A percentile compares a stretch with the other conserved stretches of the same genome.
Conservation (phyloP, 1,284 basidiomycete genomes). For the Cryptococcus deneoformans region DNA sequence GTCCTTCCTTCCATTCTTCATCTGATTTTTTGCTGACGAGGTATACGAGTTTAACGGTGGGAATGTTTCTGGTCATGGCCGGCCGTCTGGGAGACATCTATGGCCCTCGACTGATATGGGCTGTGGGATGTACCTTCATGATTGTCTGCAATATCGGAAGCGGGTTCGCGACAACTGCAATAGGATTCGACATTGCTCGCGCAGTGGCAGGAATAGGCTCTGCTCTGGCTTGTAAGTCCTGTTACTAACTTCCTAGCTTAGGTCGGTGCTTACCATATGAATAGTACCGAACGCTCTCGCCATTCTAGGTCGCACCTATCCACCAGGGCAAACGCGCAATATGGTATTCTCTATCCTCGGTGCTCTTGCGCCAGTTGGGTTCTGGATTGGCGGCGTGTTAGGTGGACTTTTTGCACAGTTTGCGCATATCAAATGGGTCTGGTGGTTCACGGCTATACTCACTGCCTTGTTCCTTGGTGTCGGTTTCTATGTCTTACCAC, state of each 20-base stretch:
- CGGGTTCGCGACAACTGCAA: constrained; percentile 19
- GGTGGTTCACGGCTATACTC: constrained; percentile 28
- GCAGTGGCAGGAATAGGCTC: constrained; percentile 31
- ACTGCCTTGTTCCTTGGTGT: constrained; percentile 14
- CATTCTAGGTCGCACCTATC: constrained; percentile 20
- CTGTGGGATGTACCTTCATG: constrained; percentile 10
- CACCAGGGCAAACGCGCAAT: constrained; percentile 23
- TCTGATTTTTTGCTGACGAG: constrained; percentile 1
- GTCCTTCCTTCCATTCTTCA: neutral
- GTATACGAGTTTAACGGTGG: constrained; percentile 22
- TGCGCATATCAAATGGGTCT: constrained; percentile 23
- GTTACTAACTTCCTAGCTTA: too few species aligned
- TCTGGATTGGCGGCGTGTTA: constrained; percentile 23
- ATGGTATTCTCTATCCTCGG: constrained; percentile 31
- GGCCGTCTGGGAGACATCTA: constrained; percentile 30
- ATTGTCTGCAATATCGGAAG: constrained; percentile 16
- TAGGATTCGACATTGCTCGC: constrained; percentile 28
- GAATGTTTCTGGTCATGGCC: constrained; percentile 28
- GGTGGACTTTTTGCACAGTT: constrained; percentile 20
- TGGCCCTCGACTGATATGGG: constrained; percentile 18
- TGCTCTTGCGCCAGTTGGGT: constrained; percentile 29
- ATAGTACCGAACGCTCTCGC: neutral
- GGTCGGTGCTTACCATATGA: constrained; percentile 7
- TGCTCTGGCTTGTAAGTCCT: constrained; percentile 18
- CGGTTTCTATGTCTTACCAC: constrained; percentile 21